A percentile compares a stretch with the other conserved stretches of the same genome.
Conservation (phyloP, 345 rosid genomes). For the Aquilaria sinensis region DNA sequence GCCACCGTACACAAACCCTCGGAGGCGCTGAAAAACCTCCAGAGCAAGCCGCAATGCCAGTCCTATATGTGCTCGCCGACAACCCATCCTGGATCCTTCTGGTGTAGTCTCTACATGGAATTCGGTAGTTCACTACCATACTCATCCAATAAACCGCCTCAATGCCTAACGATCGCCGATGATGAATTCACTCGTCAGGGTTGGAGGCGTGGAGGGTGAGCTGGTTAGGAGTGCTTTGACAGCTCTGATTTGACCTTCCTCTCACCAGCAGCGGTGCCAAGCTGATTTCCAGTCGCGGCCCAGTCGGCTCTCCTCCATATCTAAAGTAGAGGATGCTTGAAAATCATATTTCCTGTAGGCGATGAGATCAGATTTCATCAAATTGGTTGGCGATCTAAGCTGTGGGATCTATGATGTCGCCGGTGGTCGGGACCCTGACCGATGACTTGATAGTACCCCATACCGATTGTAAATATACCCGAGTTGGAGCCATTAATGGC, state of each 20-base stretch:
- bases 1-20: no score
- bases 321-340: not conserved
- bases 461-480: conserved; percentile 9
- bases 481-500: no score
- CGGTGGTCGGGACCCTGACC: conserved; percentile 5
- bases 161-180: no score
- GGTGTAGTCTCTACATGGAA: no score
- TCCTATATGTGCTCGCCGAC: conserved; percentile 75
- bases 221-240: conserved; percentile 30
- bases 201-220: no score
- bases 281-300: conserved; percentile 57
- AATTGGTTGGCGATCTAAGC: conserved; percentile 8
- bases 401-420: conserved; percentile 7
- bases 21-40: conserved; percentile 23
- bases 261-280: conserved; percentile 43
- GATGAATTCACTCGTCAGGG: no score
- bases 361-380: not conserved
- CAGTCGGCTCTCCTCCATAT: conserved; percentile 56
- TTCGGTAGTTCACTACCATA: no score
- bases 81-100: not conserved
- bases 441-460: not conserved
- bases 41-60: conserved; percentile 22
- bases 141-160: no score
- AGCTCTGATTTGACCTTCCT: conserved; percentile 47
- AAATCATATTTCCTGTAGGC: no score